Evolutionary conservation across 805 yeast species (phyloP).

Genomic region (Yarrowia sp.): DNA sequence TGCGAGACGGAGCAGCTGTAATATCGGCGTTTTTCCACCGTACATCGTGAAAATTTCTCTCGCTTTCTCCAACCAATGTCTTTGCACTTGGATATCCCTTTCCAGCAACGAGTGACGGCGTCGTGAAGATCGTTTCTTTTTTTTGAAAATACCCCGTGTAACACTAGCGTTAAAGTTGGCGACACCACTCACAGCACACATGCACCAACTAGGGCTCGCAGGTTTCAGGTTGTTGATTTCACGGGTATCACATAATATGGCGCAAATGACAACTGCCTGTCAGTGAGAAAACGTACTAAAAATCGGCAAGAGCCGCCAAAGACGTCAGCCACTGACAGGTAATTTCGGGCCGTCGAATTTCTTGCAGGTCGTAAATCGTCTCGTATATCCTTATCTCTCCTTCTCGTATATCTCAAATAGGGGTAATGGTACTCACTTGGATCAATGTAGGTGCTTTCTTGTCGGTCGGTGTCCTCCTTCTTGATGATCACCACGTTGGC

Average conservation of each 20-base stretch:
- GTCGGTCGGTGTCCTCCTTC: constrained; percentile 20
- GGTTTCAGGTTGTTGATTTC: constrained; percentile 16
- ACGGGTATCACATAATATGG: not conserved
- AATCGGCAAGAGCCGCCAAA: too few species aligned
- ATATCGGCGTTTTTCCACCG: too few species aligned
- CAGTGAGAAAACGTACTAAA: too few species aligned
- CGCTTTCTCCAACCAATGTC: too few species aligned
- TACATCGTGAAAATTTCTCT: too few species aligned
- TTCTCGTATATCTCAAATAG: not conserved
- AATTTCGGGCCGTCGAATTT: too few species aligned
- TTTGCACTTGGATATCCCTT: not conserved
- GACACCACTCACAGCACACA: not conserved
- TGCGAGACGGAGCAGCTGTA: not conserved
- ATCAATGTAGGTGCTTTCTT: constrained; percentile 7
- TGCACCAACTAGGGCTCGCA: constrained; percentile 1
- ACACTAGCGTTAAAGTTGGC: constrained; percentile 17
- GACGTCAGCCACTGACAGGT: too few species aligned
- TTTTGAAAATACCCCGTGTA: constrained; percentile 9
- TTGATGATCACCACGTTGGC: constrained; percentile 20
- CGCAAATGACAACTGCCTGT: not conserved
- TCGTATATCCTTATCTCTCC: not conserved
- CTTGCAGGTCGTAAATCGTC: not conserved
- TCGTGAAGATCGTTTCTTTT: too few species aligned
- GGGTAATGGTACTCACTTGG: constrained; percentile 25
- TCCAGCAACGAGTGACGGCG: not conserved